These are phyloP conservation scores for Saccharomycopsis sp. DNA, from an alignment of 805 yeast species.

Conservation along the genomic window DNA sequence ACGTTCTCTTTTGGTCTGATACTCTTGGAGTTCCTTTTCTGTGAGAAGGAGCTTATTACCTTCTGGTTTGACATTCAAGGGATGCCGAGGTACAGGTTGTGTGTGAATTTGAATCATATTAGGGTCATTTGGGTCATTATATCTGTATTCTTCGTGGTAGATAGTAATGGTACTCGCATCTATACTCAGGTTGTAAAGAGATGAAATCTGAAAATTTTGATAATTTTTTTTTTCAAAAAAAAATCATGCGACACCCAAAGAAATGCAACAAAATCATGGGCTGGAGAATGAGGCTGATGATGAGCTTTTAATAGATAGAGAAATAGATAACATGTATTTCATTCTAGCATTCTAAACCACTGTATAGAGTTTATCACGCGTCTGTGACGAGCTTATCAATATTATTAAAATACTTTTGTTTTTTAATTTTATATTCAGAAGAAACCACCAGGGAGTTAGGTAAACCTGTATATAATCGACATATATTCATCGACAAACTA, in stretches of 20 bases:
- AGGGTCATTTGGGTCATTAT: background rate
- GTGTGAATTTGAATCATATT: background rate
- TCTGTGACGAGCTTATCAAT: too few species aligned
- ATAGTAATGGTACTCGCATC: too few species aligned
- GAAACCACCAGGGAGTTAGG: too few species aligned
- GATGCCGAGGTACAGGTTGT: conserved; percentile 44
- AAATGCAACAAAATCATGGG: background rate
- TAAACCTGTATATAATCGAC: too few species aligned
- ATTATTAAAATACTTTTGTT: too few species aligned
- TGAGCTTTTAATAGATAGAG: too few species aligned
- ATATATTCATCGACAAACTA: background rate
- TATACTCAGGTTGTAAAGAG: too few species aligned
- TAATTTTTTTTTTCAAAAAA: too few species aligned
- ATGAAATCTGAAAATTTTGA: background rate
- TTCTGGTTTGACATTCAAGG: conserved; percentile 67
- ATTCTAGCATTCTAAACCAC: too few species aligned
- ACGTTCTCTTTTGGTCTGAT: conserved; percentile 22
- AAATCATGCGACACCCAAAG: background rate
- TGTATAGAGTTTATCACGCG: too few species aligned
- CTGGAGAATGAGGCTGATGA: background rate
- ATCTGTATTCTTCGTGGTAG: background rate
- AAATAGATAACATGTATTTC: too few species aligned
- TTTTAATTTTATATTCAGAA: too few species aligned
- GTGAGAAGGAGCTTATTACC: conserved; percentile 47
- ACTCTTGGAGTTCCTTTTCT: conserved; percentile 14